phyloP scores from a whole-genome alignment of 2,329 filamentous ascomycete genomes.

The Claviceps quebecensis region DNA sequence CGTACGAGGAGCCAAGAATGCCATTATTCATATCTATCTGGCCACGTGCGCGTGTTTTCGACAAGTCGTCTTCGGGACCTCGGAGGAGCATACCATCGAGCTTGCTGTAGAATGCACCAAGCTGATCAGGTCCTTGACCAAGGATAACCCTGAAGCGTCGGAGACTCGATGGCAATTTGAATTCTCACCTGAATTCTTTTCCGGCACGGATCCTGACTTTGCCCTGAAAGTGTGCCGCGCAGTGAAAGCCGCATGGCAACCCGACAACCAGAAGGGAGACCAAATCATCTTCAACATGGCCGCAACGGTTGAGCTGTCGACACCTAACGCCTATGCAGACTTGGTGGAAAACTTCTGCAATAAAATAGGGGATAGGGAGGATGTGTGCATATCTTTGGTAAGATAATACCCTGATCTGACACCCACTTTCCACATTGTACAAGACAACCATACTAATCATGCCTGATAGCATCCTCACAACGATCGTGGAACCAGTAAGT shows the following conservation, averaged over 20 bases:
- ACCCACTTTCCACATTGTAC: no score
- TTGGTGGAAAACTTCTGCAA: conserved; percentile 92
- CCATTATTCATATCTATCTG: conserved; percentile 88
- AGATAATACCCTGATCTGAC: no score
- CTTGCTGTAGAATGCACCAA: conserved; percentile 77
- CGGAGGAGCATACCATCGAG: conserved; percentile 66
- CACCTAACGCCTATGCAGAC: conserved; percentile 91
- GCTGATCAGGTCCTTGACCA: conserved; percentile 79
- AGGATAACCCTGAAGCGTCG: conserved; percentile 48
- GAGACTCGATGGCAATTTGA: conserved; percentile 63
- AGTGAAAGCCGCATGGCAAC: conserved; percentile 87
- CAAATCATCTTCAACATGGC: conserved; percentile 95
- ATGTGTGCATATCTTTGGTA: conserved; percentile 65
- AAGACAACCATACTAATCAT: neutral
- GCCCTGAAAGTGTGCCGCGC: conserved; percentile 76
- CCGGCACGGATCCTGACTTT: conserved; percentile 75
- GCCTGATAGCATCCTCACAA: conserved; percentile 63
- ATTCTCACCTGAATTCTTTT: conserved; percentile 81
- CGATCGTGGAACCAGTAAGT: conserved; percentile 55
- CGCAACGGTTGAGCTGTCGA: conserved; percentile 88
- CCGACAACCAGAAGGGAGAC: conserved; percentile 46
- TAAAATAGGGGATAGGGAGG: conserved; percentile 71
- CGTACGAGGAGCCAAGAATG: conserved; percentile 79
- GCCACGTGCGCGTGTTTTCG: conserved; percentile 95
- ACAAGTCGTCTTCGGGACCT: conserved; percentile 76